These are phyloP conservation scores for Neocucurbitaria cava DNA, from an alignment of 2,329 filamentous ascomycete genomes.

Conservation along the genomic window DNA sequence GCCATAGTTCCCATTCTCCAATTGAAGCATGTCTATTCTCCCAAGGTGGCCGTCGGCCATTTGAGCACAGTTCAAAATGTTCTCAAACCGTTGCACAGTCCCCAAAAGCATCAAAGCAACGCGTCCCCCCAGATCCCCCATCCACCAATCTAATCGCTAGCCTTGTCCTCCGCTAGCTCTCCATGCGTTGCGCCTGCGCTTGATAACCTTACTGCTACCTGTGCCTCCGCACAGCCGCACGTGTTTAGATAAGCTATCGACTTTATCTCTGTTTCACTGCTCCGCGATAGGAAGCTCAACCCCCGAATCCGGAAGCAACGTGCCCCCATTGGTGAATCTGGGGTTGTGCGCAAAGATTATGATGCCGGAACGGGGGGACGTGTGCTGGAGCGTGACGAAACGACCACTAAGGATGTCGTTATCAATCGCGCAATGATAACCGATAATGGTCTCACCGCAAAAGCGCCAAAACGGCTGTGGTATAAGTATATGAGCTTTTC, in stretches of 20 bases:
- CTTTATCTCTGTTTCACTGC: conserved; percentile 26
- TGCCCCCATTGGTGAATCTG: conserved; percentile 29
- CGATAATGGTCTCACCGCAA: conserved; percentile 36
- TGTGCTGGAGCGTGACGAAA: conserved; percentile 24
- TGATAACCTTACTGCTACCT: too few relatives aligned
- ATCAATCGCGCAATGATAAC: conserved; percentile 49
- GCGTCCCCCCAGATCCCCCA: conserved; percentile 10
- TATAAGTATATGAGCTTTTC: conserved; percentile 10
- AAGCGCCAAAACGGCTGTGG: not conserved
- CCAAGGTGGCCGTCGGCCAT: conserved; percentile 23
- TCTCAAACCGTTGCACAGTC: conserved; percentile 13
- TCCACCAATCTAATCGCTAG: conserved; percentile 24
- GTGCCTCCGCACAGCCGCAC: conserved; percentile 22
- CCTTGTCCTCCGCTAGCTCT: conserved; percentile 23
- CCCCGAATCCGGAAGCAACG: not conserved
- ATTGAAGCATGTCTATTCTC: conserved; percentile 1
- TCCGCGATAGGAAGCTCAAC: conserved; percentile 46
- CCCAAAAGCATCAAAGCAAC: conserved; percentile 8
- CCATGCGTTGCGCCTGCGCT: conserved; percentile 28
- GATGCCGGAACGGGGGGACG: conserved; percentile 10
- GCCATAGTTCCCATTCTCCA: not conserved
- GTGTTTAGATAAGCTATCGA: conserved; percentile 38
- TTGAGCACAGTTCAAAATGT: not conserved
- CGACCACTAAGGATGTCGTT: conserved; percentile 39
- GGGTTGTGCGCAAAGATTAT: conserved; percentile 20